Evolutionary conservation across 2,329 filamentous ascomycete species (phyloP), one percentile per base, ranked within the genome.

Genomic region (Fusarium pseudoanthophilum): DNA sequence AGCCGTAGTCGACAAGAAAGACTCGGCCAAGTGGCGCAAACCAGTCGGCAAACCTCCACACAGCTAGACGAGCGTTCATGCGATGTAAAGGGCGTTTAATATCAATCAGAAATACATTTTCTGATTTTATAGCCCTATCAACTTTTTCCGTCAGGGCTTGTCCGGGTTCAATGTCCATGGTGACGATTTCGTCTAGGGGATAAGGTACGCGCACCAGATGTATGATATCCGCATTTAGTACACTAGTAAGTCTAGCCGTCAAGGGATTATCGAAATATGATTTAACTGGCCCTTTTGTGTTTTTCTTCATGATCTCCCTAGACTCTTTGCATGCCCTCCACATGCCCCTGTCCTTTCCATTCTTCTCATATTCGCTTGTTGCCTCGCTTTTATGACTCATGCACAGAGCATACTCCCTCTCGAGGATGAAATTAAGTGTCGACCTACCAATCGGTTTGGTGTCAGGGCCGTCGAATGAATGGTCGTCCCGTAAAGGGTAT

Each of bases 241-340:
- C 5, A 13, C 10, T 20, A 1, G 18, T 14, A 1, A 59, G 24
- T 37, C 18, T 21, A 24, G 9, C 34, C 7, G 24, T 24, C 1
- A 39, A 24, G 8, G 4, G 10, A 18, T 49, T 51, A 11, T 51
- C 15, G 8, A 59, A 59, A 20, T 8, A 11, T n/a, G 32, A n/a
- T 28, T 59, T 9, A 9, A 39, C 16, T 36, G 7, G 7, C 4
- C 56, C 34, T 20, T 30, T 39, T 7, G 5, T 21, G 9, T 21
- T 14, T n/a, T 11, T 59, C 11, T 21, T 18, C 11, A 39, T 24
- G 2, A 52, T 8, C 10, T 37, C 15, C 14, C 56, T 51, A 11
- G 43, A 59, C 21, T 59, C 56, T 24, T 1, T 39, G 21, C 56
- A 59, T 59, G 43, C 56, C 15, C 9, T 59, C 34, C 43, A 59